A percentile compares a stretch with the other conserved stretches of the same genome.
Conservation (phyloP, 495 filamentous ascomycete species). For the Terfezia claveryi region DNA sequence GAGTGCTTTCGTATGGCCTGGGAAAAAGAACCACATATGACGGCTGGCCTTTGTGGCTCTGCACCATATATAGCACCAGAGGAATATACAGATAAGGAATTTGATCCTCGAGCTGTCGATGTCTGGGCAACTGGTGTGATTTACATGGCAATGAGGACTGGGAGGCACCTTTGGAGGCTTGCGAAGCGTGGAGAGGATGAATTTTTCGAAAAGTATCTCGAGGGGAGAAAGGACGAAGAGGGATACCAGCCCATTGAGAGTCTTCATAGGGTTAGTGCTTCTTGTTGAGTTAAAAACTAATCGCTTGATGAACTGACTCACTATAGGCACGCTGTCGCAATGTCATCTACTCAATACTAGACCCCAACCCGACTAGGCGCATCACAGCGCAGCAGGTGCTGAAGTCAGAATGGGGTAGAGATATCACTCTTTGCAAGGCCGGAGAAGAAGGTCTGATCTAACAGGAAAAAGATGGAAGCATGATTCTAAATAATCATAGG, state of each 20-base stretch:
- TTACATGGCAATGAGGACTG: slow-evolving; percentile 99
- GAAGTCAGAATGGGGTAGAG: slow-evolving; percentile 93
- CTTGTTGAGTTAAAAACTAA: background rate
- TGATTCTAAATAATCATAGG: too few relatives aligned
- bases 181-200: slow-evolving; percentile 92
- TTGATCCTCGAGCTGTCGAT: slow-evolving; percentile 89
- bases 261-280: slow-evolving; percentile 60
- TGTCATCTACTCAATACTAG: slow-evolving; percentile 94
- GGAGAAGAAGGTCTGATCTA: slow-evolving; percentile 54
- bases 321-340: slow-evolving; percentile 82
- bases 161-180: slow-evolving; percentile 85
- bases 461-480: background rate
- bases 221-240: slow-evolving; percentile 77
- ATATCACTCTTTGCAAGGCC: slow-evolving; percentile 88
- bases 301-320: slow-evolving; percentile 20
- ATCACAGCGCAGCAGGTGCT: slow-evolving; percentile 92
- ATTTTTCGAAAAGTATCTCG: slow-evolving; percentile 82
- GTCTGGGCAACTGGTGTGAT: slow-evolving; percentile 97
- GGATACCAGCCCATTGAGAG: slow-evolving; percentile 94
- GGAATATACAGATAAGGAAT: slow-evolving; percentile 85
- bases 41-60: slow-evolving; percentile 82
- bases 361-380: slow-evolving; percentile 78
- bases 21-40: slow-evolving; percentile 97
- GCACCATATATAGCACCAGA: slow-evolving; percentile 96
- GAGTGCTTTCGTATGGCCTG: slow-evolving; percentile 99